A percentile compares a stretch with the other conserved stretches of the same genome.
Conservation (phyloP, 2,329 filamentous ascomycete genomes). For the Gliomastix tumulicola region DNA sequence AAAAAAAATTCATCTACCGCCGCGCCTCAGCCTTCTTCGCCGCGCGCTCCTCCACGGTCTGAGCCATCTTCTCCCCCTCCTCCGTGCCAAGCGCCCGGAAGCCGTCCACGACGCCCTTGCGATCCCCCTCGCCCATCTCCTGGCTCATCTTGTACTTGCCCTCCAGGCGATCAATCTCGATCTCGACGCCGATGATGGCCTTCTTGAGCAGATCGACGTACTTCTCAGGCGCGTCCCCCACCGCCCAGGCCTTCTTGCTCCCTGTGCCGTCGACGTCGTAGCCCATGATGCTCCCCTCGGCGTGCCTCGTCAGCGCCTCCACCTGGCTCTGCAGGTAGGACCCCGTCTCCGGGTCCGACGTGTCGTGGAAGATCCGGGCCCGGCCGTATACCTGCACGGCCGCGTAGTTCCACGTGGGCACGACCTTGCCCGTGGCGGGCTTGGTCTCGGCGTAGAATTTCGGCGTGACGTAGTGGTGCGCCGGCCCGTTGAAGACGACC, state of each 20-base stretch:
- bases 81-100: conserved; percentile 33
- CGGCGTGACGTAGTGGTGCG: conserved; percentile 60
- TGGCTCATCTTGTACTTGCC: conserved; percentile 66
- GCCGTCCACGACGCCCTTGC: conserved; percentile 48
- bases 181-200: conserved; percentile 54
- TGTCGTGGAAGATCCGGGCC: conserved; percentile 45
- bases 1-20: no score
- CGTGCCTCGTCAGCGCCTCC: conserved; percentile 39
- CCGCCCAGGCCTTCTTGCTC: conserved; percentile 40
- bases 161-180: conserved; percentile 44
- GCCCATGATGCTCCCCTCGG: conserved; percentile 50
- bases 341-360: conserved; percentile 32
- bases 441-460: conserved; percentile 64
- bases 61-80: conserved; percentile 18
- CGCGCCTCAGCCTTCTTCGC: conserved; percentile 16
- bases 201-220: conserved; percentile 53
- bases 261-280: conserved; percentile 30
- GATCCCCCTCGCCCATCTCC: conserved; percentile 44
- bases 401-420: conserved; percentile 65
- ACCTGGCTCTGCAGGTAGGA: conserved; percentile 45
- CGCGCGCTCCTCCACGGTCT: conserved; percentile 19
- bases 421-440: conserved; percentile 56
- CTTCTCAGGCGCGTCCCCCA: conserved; percentile 46
- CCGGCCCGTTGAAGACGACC: conserved; percentile 51
- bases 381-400: conserved; percentile 58